These are phyloP conservation scores for Mortierella hygrophila DNA, from an alignment of 192 early-diverging fungal genomes.

Conservation along the genomic window DNA sequence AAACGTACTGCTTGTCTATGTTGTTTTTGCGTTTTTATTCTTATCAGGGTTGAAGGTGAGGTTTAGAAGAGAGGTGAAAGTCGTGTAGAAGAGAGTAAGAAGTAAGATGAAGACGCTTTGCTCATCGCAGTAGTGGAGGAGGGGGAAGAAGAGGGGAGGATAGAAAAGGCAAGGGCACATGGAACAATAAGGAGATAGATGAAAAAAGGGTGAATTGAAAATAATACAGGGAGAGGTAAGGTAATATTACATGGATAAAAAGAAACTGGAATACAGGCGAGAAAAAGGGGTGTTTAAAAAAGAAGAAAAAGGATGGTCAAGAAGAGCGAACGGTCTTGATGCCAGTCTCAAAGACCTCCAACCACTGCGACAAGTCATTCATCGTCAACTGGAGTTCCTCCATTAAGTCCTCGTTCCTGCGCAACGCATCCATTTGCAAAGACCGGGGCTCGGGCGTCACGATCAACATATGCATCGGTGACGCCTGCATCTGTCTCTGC, in stretches of 20 bases:
- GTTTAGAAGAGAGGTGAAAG: not conserved
- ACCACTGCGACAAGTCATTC: constrained; percentile 58
- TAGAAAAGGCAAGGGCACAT: not conserved
- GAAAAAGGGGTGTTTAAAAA: not conserved
- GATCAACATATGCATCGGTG: constrained; percentile 41
- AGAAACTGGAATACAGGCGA: not conserved
- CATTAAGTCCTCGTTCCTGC: constrained; percentile 55
- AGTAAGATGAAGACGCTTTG: not conserved
- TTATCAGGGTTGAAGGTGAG: not conserved
- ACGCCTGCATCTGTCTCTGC: constrained; percentile 7
- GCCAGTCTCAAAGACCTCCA: constrained; percentile 60
- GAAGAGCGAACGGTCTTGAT: constrained; percentile 44
- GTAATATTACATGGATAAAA: not conserved
- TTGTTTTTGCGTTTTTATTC: not conserved
- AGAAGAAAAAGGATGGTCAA: not conserved
- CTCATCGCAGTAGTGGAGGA: not conserved
- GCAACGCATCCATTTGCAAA: constrained; percentile 59
- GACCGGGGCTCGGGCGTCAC: constrained; percentile 54
- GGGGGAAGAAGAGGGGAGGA: not conserved
- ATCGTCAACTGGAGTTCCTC: constrained; percentile 57
- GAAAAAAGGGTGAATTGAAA: not conserved
- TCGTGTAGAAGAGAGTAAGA: not conserved
- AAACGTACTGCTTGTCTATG: not conserved
- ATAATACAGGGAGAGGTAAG: not conserved
- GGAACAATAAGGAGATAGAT: not conserved